A percentile compares a stretch with the other conserved stretches of the same genome.
phyloP scores from a whole-genome alignment of 805 yeast genomes.

The Hanseniaspora clermontiae region DNA sequence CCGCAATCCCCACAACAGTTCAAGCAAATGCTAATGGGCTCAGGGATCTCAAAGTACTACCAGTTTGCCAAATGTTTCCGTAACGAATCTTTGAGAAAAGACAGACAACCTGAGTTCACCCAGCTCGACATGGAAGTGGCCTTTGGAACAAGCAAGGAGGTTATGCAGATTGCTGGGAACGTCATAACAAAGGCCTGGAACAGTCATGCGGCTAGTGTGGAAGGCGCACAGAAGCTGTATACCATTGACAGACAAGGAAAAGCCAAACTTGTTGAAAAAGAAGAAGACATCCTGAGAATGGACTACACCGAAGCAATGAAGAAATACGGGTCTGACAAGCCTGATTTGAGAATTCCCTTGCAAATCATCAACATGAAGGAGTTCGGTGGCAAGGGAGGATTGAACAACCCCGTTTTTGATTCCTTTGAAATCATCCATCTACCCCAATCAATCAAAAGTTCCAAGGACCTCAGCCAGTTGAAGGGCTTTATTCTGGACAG shows the following conservation, averaged over 20 bases:
- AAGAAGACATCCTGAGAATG: constrained; percentile 32
- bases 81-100: constrained; percentile 89
- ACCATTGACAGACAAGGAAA: constrained; percentile 23
- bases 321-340: constrained; percentile 83
- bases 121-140: constrained; percentile 95
- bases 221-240: constrained; percentile 19
- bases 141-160: constrained; percentile 57
- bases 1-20: constrained; percentile 98
- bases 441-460: constrained; percentile 33
- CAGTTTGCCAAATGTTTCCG: constrained; percentile 91
- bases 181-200: constrained; percentile 47
- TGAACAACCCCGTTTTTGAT: constrained; percentile 45
- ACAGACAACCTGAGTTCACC: constrained; percentile 95
- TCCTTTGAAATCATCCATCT: constrained; percentile 52
- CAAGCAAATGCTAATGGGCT: constrained; percentile 86
- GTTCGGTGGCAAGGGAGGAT: constrained; percentile 28
- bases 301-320: constrained; percentile 58
- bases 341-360: constrained; percentile 63
- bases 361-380: constrained; percentile 38
- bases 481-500: constrained; percentile 29
- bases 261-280: constrained; percentile 16
- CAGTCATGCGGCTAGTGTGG: constrained; percentile 26
- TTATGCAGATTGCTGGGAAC: constrained; percentile 49
- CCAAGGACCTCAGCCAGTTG: constrained; percentile 26
- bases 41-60: constrained; percentile 75